A percentile compares a stretch with the other conserved stretches of the same genome.
These are phyloP conservation scores for Pterulicium gracile DNA, from an alignment of 1,284 basidiomycete species.

Conservation along the genomic window DNA sequence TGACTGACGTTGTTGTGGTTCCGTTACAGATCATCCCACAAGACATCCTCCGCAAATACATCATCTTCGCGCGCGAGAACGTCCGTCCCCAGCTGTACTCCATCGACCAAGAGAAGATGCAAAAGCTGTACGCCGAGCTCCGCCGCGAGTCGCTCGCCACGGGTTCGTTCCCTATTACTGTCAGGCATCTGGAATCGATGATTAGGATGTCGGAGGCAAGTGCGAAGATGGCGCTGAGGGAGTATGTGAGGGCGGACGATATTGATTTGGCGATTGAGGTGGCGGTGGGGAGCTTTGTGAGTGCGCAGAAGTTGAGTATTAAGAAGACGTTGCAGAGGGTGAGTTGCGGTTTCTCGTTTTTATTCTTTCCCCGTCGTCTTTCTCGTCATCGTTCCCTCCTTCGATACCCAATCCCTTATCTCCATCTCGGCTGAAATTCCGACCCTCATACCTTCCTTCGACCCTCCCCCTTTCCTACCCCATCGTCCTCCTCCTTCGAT, in stretches of 20 bases:
- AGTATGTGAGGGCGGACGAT: conserved; percentile 93
- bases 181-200: conserved; percentile 97
- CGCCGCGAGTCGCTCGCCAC: conserved; percentile 94
- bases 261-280: conserved; percentile 97
- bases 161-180: conserved; percentile 96
- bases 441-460: no score
- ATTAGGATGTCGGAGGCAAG: conserved; percentile 98
- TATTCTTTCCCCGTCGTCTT: conserved; percentile 4
- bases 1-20: no score
- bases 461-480: no score
- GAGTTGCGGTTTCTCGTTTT: conserved; percentile 21
- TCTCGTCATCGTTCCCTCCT: not conserved
- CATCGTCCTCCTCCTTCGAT: no score
- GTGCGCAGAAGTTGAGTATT: conserved; percentile 95
- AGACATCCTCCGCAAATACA: conserved; percentile 96
- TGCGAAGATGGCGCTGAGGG: conserved; percentile 96
- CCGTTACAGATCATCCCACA: conserved; percentile 81
- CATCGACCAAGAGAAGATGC: conserved; percentile 92
- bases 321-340: conserved; percentile 96
- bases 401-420: not conserved
- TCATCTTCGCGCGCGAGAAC: conserved; percentile 96
- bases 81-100: conserved; percentile 89
- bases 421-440: no score
- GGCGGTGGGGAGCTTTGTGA: conserved; percentile 91
- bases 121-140: conserved; percentile 93